Base-by-base conservation (phyloP, 2,329 filamentous ascomycete genomes). In the Neofusicoccum umdonicola region DNA sequence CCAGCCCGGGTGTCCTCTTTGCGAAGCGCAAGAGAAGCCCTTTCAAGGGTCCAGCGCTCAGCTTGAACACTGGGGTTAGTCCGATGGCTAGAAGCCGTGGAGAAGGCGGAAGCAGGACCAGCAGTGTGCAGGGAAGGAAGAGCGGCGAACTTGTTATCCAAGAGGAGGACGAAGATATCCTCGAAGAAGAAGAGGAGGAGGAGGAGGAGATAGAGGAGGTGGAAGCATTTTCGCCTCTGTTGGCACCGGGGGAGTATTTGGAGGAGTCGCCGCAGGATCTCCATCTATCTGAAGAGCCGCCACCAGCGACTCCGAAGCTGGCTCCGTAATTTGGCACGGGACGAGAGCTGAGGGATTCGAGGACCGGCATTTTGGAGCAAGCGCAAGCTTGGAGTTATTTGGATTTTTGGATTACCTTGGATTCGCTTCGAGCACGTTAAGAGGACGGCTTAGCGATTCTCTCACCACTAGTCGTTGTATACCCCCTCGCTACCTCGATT, bases 1-100 rank as follows among this genome's bases (percentile, higher is more conserved):
- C 86, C 64, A 81, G 80, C 2, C 83, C 84, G 0, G 87, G 88
- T 3, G 84, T 95, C 0, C 81, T 92, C 50, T 96, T 95, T 72
- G 91, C 92, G 1, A 92, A 92, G 74, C 81, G 91, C 65, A 96
- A 94, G 79, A 85, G 90, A 65, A 92, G 87, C 64, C 76, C 93
- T 2, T 95, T 96, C 81, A 94, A 94, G 74, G 92, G 92, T 0
- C 92, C 92, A 0, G 84, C 13, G 27, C 85, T 68, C 80, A 73
- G 69, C 34, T 65, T 88, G 52, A 82, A 81, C 62, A 79, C 72
- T n/a, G 35, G 35, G 5, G 73, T 67, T 19, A 70, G 67, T 61
- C 68, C 44, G 58, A 48, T 39, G 66, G 57, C 82, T 84, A 65
- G 66, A 31, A 56, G 56, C 42, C 67, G 70, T 13, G 67, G 66